Percentiles rank a stretch among this genome's conserved stretches.
Evolutionary conservation across 1,284 basidiomycete species (phyloP).

Genomic region (Cryptococcus sp.): DNA sequence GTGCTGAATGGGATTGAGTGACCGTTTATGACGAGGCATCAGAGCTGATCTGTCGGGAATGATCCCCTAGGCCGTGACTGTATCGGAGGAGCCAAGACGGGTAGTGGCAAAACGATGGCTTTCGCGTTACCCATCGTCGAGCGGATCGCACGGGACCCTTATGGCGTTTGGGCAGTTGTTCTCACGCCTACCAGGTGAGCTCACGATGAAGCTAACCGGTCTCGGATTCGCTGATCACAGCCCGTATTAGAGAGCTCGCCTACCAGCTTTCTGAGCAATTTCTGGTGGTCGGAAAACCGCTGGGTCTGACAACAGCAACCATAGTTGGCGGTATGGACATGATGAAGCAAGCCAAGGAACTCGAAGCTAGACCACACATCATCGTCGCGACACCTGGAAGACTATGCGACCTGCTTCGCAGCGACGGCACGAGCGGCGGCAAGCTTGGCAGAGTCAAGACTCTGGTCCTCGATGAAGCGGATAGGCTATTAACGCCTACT

Average conservation of each 20-base stretch:
- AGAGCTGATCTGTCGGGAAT: background rate
- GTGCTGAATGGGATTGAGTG: constrained; percentile 26
- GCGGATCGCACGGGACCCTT: constrained; percentile 81
- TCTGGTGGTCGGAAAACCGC: constrained; percentile 78
- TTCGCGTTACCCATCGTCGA: constrained; percentile 96
- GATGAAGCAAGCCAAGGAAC: constrained; percentile 88
- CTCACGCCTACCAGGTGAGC: constrained; percentile 87
- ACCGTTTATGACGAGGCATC: constrained; percentile 10
- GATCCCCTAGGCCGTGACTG: constrained; percentile 73
- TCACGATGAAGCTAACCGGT: background rate
- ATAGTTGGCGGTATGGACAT: constrained; percentile 99
- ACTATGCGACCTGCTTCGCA: constrained; percentile 86
- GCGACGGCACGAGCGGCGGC: constrained; percentile 70
- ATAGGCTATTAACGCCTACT: constrained; percentile 84
- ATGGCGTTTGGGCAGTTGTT: constrained; percentile 89
- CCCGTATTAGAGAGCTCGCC: constrained; percentile 75
- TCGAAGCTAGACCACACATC: constrained; percentile 83
- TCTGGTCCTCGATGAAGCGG: constrained; percentile 94
- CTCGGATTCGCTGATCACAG: constrained; percentile 4
- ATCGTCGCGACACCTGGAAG: constrained; percentile 96
- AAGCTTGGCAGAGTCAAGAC: constrained; percentile 82
- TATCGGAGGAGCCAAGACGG: constrained; percentile 96
- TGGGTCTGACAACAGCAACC: constrained; percentile 81
- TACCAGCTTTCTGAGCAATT: constrained; percentile 98
- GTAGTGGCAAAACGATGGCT: constrained; percentile 96